phyloP scores from a whole-genome alignment of 108 stramenopile species.

The Conticribra weissflogii region DNA sequence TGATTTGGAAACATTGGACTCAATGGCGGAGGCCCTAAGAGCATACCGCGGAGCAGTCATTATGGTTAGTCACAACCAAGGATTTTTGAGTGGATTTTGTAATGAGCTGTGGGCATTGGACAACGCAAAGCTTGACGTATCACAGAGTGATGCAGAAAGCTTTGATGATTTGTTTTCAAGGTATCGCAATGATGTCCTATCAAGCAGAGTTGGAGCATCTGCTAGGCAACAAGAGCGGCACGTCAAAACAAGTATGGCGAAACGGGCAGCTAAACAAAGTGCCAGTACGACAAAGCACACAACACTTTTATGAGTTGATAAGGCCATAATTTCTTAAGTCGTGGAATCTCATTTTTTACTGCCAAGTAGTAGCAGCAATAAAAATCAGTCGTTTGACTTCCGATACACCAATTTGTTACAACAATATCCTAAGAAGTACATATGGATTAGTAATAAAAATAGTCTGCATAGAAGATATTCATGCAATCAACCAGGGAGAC shows the following conservation, averaged over 20 bases:
- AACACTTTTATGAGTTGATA: constrained; percentile 21
- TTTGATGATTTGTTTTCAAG: constrained; percentile 65
- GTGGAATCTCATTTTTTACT: too few relatives aligned
- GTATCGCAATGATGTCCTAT: constrained; percentile 46
- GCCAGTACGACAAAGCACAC: constrained; percentile 14
- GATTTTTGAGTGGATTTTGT: constrained; percentile 64
- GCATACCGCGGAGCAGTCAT: constrained; percentile 85
- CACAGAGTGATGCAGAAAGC: constrained; percentile 50
- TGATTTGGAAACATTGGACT: constrained; percentile 92
- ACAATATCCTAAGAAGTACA: too few relatives aligned
- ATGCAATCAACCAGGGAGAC: too few relatives aligned
- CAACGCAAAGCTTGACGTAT: constrained; percentile 60
- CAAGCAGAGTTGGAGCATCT: constrained; percentile 8
- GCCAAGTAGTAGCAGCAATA: too few relatives aligned
- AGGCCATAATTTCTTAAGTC: too few relatives aligned
- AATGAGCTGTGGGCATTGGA: constrained; percentile 83
- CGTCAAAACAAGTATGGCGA: constrained; percentile 49
- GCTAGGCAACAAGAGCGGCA: constrained; percentile 33
- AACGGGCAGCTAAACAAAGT: constrained; percentile 46
- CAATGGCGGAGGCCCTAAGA: constrained; percentile 75
- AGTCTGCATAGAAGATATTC: too few relatives aligned
- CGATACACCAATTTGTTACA: too few relatives aligned
- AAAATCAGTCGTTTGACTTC: too few relatives aligned
- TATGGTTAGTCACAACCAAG: constrained; percentile 91
- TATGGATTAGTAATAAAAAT: too few relatives aligned